A percentile compares a stretch with the other conserved stretches of the same genome.
Conservation (phyloP, 2,329 filamentous ascomycete genomes). For the Penicillium sp. region DNA sequence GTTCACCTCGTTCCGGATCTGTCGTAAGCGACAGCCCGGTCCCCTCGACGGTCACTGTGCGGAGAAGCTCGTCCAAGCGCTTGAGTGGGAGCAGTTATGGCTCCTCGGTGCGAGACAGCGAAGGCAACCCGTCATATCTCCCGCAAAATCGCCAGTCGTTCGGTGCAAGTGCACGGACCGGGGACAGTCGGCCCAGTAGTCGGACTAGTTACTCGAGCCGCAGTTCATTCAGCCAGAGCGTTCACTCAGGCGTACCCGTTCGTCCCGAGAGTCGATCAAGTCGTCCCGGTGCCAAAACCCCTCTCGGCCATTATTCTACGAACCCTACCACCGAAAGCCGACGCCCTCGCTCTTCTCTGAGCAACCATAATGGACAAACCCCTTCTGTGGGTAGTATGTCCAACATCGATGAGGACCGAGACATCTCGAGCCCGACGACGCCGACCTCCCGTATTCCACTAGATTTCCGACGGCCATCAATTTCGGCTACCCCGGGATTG, state of each 20-base stretch:
- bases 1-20: constrained; percentile 68
- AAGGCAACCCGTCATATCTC: constrained; percentile 36
- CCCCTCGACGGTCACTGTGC: constrained; percentile 59
- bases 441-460: constrained; percentile 40
- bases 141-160: constrained; percentile 49
- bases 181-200: constrained; percentile 69
- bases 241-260: constrained; percentile 38
- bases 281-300: constrained; percentile 61
- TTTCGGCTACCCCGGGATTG: constrained; percentile 49
- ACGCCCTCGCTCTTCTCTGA: constrained; percentile 70
- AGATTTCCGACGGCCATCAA: constrained; percentile 43
- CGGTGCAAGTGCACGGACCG: constrained; percentile 41
- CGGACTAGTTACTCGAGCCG: constrained; percentile 61
- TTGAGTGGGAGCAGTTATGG: constrained; percentile 44
- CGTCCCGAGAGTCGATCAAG: constrained; percentile 68
- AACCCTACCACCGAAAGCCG: constrained; percentile 51
- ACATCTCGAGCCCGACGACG: constrained; percentile 49
- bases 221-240: constrained; percentile 42
- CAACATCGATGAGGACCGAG: constrained; percentile 54
- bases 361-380: constrained; percentile 57
- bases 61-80: constrained; percentile 42
- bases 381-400: constrained; percentile 59
- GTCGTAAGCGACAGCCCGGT: constrained; percentile 50
- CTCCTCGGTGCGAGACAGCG: constrained; percentile 39
- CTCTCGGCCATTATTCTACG: constrained; percentile 57